phyloP scores from a whole-genome alignment of 208 protist genomes.

The Crithidia brevicula region DNA sequence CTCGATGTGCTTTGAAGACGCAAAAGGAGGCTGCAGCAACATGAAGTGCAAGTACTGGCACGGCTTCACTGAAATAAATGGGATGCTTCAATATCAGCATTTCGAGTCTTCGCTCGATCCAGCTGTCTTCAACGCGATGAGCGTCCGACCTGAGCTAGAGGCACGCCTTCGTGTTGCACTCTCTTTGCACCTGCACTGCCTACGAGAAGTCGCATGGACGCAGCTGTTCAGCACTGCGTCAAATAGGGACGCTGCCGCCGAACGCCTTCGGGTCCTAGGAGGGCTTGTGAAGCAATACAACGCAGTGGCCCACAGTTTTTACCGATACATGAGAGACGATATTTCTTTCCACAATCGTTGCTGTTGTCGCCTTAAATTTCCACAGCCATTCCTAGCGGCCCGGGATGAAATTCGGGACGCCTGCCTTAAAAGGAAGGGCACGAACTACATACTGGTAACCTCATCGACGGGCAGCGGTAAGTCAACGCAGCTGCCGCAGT shows the following conservation, averaged over 20 bases:
- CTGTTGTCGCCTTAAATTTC: background rate
- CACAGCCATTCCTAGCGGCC: conserved; percentile 4
- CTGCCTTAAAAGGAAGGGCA: background rate
- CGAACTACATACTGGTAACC: background rate
- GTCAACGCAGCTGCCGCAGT: conserved; percentile 93
- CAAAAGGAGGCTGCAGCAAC: background rate
- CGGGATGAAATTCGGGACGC: conserved; percentile 2
- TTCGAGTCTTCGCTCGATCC: no score
- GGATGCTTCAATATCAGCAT: background rate
- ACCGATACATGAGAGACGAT: background rate
- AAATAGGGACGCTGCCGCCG: no score
- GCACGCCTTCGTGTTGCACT: background rate
- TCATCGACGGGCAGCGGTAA: conserved; percentile 89
- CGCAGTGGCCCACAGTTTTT: background rate
- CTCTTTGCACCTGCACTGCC: background rate
- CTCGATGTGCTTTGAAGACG: background rate
- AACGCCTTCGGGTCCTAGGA: background rate
- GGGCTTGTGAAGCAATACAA: conserved; percentile 11
- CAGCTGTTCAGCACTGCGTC: no score
- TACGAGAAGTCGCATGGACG: no score
- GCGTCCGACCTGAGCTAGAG: background rate
- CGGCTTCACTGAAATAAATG: background rate
- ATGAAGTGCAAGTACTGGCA: background rate
- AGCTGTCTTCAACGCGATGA: no score
- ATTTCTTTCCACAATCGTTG: background rate